phyloP scores from a whole-genome alignment of 2,329 filamentous ascomycete genomes.

The Exophiala spinifera region DNA sequence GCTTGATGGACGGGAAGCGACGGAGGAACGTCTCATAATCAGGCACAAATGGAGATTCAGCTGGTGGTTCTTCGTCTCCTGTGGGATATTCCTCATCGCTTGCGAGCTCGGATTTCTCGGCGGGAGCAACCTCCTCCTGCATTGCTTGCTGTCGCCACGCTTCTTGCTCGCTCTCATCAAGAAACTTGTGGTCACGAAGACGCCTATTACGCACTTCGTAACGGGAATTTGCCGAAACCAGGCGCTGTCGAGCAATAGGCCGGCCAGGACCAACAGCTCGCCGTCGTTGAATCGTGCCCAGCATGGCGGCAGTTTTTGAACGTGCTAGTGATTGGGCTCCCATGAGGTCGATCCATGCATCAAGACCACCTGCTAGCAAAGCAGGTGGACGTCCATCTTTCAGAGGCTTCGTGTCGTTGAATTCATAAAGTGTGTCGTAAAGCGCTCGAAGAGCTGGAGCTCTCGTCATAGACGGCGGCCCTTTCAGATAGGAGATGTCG shows the following conservation, averaged over 20 bases:
- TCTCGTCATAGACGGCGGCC: conserved; percentile 45
- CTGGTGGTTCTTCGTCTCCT: conserved; percentile 46
- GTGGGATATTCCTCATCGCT: conserved; percentile 43
- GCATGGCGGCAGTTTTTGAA: conserved; percentile 53
- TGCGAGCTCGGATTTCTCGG: conserved; percentile 40
- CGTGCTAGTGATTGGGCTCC: conserved; percentile 63
- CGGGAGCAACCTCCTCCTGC: conserved; percentile 57
- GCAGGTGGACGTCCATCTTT: conserved; percentile 65
- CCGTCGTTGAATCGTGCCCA: conserved; percentile 44
- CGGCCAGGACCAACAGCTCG: conserved; percentile 39
- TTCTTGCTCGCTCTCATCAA: conserved; percentile 76
- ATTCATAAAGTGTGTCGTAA: conserved; percentile 75
- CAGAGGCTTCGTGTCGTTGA: conserved; percentile 74
- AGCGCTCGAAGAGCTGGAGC: conserved; percentile 65
- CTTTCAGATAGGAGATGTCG: conserved; percentile 56
- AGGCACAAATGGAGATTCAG: conserved; percentile 57
- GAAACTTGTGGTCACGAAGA: conserved; percentile 62
- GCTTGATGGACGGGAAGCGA: conserved; percentile 69
- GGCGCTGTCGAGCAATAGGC: conserved; percentile 52
- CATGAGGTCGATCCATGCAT: conserved; percentile 82
- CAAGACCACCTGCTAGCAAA: conserved; percentile 75
- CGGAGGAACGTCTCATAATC: conserved; percentile 81
- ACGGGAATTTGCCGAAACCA: conserved; percentile 50
- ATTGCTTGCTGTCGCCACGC: conserved; percentile 76
- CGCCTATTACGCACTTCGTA: conserved; percentile 56